Conservation (phyloP, 1,139 yeast species). For the Hyphopichia buzzinii region DNA sequence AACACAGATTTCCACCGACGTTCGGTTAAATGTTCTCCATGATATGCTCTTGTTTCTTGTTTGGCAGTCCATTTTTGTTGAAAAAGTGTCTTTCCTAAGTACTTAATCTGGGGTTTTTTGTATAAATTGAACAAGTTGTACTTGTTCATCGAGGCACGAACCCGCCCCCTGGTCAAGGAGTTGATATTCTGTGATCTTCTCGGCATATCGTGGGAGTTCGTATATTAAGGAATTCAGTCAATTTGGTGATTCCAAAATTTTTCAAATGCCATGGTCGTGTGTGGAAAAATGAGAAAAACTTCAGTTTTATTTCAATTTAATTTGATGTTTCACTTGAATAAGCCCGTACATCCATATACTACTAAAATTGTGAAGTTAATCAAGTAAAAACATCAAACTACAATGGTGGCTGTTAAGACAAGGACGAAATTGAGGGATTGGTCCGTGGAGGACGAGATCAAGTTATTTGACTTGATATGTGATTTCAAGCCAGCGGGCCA, state of each 20-base stretch:
- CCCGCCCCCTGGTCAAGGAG: conserved; percentile 66
- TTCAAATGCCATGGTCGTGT: not conserved
- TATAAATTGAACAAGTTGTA: conserved; percentile 84
- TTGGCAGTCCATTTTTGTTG: conserved; percentile 94
- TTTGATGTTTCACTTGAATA: no score
- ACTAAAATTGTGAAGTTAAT: no score
- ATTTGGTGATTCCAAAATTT: not conserved
- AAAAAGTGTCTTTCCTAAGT: conserved; percentile 60
- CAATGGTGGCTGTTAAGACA: conserved; percentile 2
- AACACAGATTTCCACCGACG: conserved; percentile 73
- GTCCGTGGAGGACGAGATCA: conserved; percentile 66
- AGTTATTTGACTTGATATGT: conserved; percentile 62
- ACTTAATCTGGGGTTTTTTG: conserved; percentile 58
- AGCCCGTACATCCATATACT: no score
- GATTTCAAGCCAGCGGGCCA: conserved; percentile 66
- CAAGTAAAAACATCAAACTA: no score
- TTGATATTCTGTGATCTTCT: conserved; percentile 57
- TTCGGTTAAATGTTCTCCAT: conserved; percentile 92
- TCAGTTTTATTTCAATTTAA: no score
- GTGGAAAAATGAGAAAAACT: no score
- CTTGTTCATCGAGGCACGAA: conserved; percentile 92
- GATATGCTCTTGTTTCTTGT: conserved; percentile 90
- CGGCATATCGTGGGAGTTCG: conserved; percentile 44
- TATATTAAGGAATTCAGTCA: no score
- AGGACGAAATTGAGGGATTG: conserved; percentile 31